These are phyloP conservation scores for Boletus vermiculosoides DNA, from an alignment of 768 basidiomycete species.

Conservation along the genomic window DNA sequence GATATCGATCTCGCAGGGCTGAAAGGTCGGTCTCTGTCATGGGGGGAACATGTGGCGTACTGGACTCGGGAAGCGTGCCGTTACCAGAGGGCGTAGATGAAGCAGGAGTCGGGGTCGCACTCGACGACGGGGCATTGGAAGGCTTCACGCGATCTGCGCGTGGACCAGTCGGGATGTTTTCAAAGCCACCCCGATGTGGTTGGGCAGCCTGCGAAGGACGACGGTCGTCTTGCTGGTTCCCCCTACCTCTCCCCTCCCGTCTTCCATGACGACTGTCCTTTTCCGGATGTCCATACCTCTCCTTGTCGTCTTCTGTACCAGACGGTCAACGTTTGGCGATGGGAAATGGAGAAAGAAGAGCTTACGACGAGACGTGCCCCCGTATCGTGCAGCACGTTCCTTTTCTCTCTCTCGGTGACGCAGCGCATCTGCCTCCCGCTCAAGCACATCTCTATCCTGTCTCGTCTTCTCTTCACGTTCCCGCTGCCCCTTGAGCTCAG, in stretches of 20 bases:
- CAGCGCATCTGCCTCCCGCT: constrained; percentile 70
- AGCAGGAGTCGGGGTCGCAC: constrained; percentile 50
- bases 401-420: constrained; percentile 49
- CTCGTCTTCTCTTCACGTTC: constrained; percentile 60
- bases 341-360: background rate
- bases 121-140: constrained; percentile 31
- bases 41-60: constrained; percentile 49
- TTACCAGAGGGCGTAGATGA: constrained; percentile 36
- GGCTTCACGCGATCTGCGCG: constrained; percentile 66
- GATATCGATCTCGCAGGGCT: constrained; percentile 88
- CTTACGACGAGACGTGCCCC: constrained; percentile 37
- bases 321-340: constrained; percentile 7
- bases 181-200: constrained; percentile 46
- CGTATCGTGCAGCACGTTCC: constrained; percentile 38
- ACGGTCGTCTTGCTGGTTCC: constrained; percentile 37
- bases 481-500: constrained; percentile 76
- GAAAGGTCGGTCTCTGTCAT: constrained; percentile 80
- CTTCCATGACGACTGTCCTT: constrained; percentile 44
- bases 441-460: constrained; percentile 67
- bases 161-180: constrained; percentile 81
- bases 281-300: constrained; percentile 50
- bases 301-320: constrained; percentile 45
- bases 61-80: constrained; percentile 36
- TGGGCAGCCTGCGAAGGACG: constrained; percentile 32
- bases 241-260: constrained; percentile 42